A percentile compares a stretch with the other conserved stretches of the same genome.
Evolutionary conservation across 495 filamentous ascomycete genomes (phyloP).

Genomic region (Penicillium bovifimosum): DNA sequence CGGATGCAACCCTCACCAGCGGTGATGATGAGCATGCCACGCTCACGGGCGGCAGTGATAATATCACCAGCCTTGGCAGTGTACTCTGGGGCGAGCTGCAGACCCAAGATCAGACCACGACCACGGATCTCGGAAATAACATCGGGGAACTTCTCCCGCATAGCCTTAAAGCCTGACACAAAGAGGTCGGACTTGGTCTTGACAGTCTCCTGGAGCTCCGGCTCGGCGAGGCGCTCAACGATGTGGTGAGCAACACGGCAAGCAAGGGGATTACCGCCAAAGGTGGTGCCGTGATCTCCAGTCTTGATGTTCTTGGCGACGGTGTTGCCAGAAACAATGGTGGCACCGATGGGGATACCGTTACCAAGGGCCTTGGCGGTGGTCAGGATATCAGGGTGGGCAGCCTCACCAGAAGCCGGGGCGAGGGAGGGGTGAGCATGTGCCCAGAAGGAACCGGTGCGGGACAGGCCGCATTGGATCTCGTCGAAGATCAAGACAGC

Average conservation of each 20-base stretch:
- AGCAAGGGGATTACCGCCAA: conserved; percentile 90
- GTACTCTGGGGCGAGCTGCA: conserved; percentile 72
- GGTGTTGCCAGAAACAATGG: conserved; percentile 65
- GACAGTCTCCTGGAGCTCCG: conserved; percentile 59
- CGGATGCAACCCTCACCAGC: conserved; percentile 83
- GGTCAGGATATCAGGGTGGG: conserved; percentile 91
- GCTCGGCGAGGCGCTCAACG: conserved; percentile 63
- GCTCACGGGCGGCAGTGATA: conserved; percentile 78
- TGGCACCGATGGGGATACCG: conserved; percentile 90
- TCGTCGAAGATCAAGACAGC: conserved; percentile 92
- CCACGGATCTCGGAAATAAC: conserved; percentile 75
- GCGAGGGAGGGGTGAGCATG: conserved; percentile 59
- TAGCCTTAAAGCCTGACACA: conserved; percentile 51
- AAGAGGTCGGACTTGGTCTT: conserved; percentile 61
- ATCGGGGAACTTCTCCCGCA: conserved; percentile 63
- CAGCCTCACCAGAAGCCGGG: conserved; percentile 46
- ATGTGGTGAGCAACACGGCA: conserved; percentile 80
- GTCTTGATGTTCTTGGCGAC: conserved; percentile 81
- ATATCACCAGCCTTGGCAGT: conserved; percentile 51
- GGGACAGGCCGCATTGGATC: conserved; percentile 87
- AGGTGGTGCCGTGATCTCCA: conserved; percentile 95
- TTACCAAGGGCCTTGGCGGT: conserved; percentile 95
- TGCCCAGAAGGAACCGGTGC: conserved; percentile 88
- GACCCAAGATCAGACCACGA: conserved; percentile 73
- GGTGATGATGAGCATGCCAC: conserved; percentile 85